These are phyloP conservation scores for Alternaria infectoria DNA, from an alignment of 2,329 filamentous ascomycete genomes.

Conservation along the genomic window DNA sequence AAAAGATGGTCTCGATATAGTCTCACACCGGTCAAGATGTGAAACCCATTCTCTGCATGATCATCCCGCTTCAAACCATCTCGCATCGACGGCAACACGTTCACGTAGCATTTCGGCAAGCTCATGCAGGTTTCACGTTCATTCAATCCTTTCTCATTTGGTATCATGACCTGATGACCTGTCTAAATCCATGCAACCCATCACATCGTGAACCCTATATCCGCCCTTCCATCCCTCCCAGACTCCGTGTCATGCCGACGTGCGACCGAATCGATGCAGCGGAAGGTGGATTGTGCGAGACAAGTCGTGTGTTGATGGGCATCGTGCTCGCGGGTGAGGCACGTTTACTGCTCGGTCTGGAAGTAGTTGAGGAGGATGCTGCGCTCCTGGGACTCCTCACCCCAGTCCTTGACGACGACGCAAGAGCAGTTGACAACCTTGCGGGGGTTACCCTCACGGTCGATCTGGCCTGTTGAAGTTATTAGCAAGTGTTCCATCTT, in stretches of 20 bases:
- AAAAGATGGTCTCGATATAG: too few relatives aligned
- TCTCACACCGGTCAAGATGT: background rate
- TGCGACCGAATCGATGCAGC: slow-evolving; percentile 21
- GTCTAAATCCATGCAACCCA: slow-evolving; percentile 24
- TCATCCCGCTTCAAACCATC: background rate
- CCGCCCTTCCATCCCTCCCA: slow-evolving; percentile 4
- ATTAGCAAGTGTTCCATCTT: slow-evolving; percentile 10
- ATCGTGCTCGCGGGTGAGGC: slow-evolving; percentile 10
- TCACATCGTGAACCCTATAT: slow-evolving; percentile 8
- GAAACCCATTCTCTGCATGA: background rate
- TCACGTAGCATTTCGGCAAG: background rate
- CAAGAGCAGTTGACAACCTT: slow-evolving; percentile 99
- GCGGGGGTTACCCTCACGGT: slow-evolving; percentile 98
- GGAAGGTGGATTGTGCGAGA: slow-evolving; percentile 19
- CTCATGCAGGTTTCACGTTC: background rate
- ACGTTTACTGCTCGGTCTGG: slow-evolving; percentile 74
- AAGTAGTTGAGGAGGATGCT: slow-evolving; percentile 99
- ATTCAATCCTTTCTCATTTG: slow-evolving; percentile 12
- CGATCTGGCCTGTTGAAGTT: slow-evolving; percentile 77
- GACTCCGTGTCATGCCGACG: slow-evolving; percentile 20
- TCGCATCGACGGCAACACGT: background rate
- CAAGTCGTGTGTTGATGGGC: slow-evolving; percentile 6
- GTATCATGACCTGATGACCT: slow-evolving; percentile 11
- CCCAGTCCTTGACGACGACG: slow-evolving; percentile 99
- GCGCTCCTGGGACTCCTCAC: slow-evolving; percentile 99